phyloP scores from a whole-genome alignment of 2,329 filamentous ascomycete species.

The Furcasterigmium furcatum region DNA sequence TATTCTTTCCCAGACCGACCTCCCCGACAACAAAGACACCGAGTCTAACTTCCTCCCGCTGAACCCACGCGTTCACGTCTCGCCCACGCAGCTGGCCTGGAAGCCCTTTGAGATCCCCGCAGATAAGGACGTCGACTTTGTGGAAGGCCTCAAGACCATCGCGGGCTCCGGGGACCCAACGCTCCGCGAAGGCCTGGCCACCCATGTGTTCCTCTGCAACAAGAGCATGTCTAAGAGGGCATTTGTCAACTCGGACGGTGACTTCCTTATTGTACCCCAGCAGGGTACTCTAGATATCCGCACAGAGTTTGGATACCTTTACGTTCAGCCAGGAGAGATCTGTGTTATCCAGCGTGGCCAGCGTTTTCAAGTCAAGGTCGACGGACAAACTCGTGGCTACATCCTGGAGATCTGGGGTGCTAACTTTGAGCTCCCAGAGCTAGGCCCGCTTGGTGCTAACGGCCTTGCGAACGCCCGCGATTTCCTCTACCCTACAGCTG shows the following conservation, averaged over 20 bases:
- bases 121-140: slow-evolving; percentile 36
- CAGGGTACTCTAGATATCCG: slow-evolving; percentile 61
- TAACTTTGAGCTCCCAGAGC: slow-evolving; percentile 62
- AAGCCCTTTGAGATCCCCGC: slow-evolving; percentile 66
- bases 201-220: slow-evolving; percentile 66
- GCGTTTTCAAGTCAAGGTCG: slow-evolving; percentile 53
- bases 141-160: slow-evolving; percentile 52
- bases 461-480: slow-evolving; percentile 65
- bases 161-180: slow-evolving; percentile 70
- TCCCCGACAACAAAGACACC: slow-evolving; percentile 21
- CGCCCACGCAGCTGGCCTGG: slow-evolving; percentile 43
- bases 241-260: slow-evolving; percentile 69
- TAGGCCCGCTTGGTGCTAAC: slow-evolving; percentile 65
- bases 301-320: slow-evolving; percentile 60
- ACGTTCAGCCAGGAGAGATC: slow-evolving; percentile 62
- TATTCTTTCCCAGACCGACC: slow-evolving; percentile 4
- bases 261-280: slow-evolving; percentile 64
- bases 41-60: slow-evolving; percentile 40
- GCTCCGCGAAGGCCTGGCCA: slow-evolving; percentile 65
- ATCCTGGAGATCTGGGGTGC: slow-evolving; percentile 64
- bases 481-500: slow-evolving; percentile 60
- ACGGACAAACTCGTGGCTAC: slow-evolving; percentile 61
- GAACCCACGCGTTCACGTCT: slow-evolving; percentile 39
- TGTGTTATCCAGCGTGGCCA: slow-evolving; percentile 62
- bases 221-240: slow-evolving; percentile 66